Evolutionary conservation across 2,329 filamentous ascomycete genomes (phyloP).

Genomic region (Knoxdaviesia proteae): DNA sequence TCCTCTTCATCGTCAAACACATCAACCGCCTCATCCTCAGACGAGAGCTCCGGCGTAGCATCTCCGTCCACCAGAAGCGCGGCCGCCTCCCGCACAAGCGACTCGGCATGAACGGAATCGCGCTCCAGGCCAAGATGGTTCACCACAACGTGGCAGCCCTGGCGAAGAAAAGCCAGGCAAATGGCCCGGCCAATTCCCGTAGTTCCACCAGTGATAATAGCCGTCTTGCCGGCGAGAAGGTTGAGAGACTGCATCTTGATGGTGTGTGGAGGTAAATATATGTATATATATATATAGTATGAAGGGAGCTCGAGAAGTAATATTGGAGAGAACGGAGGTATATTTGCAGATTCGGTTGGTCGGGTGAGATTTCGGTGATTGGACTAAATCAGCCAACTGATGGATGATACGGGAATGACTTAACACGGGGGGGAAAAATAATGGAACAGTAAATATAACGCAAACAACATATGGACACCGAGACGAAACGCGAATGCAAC

Average conservation of each 20-base stretch:
- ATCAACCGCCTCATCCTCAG: too few relatives aligned
- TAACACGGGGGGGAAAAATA: too few relatives aligned
- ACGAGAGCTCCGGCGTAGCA: constrained; percentile 13
- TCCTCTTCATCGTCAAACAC: too few relatives aligned
- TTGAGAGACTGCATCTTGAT: constrained; percentile 20
- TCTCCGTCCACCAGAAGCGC: constrained; percentile 15
- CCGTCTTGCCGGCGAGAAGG: constrained; percentile 54
- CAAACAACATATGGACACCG: too few relatives aligned
- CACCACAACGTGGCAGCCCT: constrained; percentile 60
- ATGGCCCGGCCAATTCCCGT: constrained; percentile 80
- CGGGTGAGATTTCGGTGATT: too few relatives aligned
- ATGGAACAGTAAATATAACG: too few relatives aligned
- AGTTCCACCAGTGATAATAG: constrained; percentile 70
- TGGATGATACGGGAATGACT: too few relatives aligned
- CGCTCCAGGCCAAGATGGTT: constrained; percentile 50
- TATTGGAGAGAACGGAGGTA: not conserved
- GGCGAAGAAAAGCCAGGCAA: constrained; percentile 53
- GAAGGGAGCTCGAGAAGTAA: not conserved
- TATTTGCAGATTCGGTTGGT: too few relatives aligned
- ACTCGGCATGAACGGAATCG: constrained; percentile 29
- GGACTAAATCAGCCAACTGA: too few relatives aligned
- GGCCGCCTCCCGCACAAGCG: constrained; percentile 29
- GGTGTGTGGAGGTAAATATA: constrained; percentile 1
- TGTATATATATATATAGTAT: not conserved
- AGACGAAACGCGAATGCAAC: too few relatives aligned